A percentile compares a stretch with the other conserved stretches of the same genome.
Conservation (phyloP, 2,329 filamentous ascomycete genomes). For the Emmonsia crescens region DNA sequence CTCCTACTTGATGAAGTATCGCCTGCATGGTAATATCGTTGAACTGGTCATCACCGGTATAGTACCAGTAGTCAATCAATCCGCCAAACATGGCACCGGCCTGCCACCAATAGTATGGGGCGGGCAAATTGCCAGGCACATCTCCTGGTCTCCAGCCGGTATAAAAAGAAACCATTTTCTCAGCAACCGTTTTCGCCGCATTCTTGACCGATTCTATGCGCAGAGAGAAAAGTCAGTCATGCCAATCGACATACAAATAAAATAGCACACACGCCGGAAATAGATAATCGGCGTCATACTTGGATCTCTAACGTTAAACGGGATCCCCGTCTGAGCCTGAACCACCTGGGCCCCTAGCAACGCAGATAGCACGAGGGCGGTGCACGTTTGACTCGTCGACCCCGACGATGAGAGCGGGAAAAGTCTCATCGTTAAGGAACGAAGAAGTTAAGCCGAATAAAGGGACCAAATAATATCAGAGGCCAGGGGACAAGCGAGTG, state of each 20-base stretch:
- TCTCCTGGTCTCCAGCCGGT: conserved; percentile 24
- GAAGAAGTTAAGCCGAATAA: neutral
- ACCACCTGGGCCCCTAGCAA: conserved; percentile 17
- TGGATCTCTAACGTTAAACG: conserved; percentile 19
- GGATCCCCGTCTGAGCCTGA: conserved; percentile 15
- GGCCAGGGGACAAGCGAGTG: neutral
- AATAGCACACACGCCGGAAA: neutral
- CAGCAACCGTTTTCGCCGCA: conserved; percentile 22
- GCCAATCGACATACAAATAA: neutral
- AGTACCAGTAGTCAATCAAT: conserved; percentile 72
- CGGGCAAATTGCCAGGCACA: conserved; percentile 23
- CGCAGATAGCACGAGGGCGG: conserved; percentile 8
- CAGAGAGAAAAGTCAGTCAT: neutral
- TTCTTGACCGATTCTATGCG: conserved; percentile 33
- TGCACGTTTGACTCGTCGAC: conserved; percentile 10
- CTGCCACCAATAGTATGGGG: conserved; percentile 30
- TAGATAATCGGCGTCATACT: conserved; percentile 12
- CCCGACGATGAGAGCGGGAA: neutral
- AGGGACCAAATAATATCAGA: neutral
- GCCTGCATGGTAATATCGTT: conserved; percentile 58
- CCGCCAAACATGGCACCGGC: conserved; percentile 34
- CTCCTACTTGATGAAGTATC: conserved; percentile 63
- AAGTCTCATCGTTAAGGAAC: conserved; percentile 8
- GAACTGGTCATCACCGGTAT: conserved; percentile 60
- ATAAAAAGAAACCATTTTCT: conserved; percentile 28